phyloP scores from a whole-genome alignment of 352 stramenopile species.

The Achlya hypogyna region DNA sequence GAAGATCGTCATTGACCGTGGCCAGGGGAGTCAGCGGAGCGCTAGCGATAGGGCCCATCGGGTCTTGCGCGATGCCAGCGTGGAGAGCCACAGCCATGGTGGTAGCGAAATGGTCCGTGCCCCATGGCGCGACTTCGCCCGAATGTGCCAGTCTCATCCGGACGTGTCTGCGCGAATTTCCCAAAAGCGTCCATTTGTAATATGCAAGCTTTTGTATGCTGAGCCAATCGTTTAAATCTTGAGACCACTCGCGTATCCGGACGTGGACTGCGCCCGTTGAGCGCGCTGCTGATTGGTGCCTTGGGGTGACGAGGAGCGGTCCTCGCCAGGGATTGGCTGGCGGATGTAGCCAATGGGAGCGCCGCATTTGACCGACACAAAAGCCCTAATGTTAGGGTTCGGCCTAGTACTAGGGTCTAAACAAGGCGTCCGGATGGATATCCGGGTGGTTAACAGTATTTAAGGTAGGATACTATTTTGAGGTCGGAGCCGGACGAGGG shows the following conservation, averaged over 20 bases:
- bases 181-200: too few species aligned
- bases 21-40: background rate
- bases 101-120: background rate
- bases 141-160: too few species aligned
- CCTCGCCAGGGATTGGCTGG: background rate
- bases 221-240: too few species aligned
- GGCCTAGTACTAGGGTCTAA: too few species aligned
- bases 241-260: background rate
- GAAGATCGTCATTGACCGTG: conserved; percentile 4
- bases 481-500: too few species aligned
- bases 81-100: background rate
- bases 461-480: too few species aligned
- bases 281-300: background rate
- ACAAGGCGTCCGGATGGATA: too few species aligned
- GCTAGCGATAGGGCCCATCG: background rate
- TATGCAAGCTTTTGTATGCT: too few species aligned
- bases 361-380: background rate
- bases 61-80: background rate
- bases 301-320: background rate
- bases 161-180: too few species aligned
- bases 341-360: background rate
- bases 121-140: background rate
- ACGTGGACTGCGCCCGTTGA: background rate
- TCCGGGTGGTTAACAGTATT: too few species aligned
- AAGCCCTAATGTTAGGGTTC: too few species aligned